phyloP scores from a whole-genome alignment of 1,284 basidiomycete genomes.

The Malassezia japonica region DNA sequence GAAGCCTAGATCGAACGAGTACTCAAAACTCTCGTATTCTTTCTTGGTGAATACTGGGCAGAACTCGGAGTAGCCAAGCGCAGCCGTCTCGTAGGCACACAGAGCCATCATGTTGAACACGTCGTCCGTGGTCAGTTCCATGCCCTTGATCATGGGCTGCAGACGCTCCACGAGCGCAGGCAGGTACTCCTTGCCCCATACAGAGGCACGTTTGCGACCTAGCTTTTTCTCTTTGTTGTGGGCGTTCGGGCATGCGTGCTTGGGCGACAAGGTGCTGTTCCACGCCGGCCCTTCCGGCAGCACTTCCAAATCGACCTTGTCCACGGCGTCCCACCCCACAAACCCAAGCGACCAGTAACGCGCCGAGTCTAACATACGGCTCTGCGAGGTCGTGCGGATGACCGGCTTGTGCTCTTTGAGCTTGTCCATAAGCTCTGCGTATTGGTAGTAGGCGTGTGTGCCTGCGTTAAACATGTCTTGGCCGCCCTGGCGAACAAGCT shows the following conservation, averaged over 20 bases:
- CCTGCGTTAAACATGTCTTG: slow-evolving; percentile 55
- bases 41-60: slow-evolving; percentile 77
- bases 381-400: slow-evolving; percentile 48
- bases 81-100: slow-evolving; percentile 40
- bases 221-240: no score
- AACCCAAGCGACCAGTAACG: slow-evolving; percentile 55
- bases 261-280: slow-evolving; percentile 70
- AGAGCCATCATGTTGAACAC: slow-evolving; percentile 47
- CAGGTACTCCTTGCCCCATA: slow-evolving; percentile 44
- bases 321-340: slow-evolving; percentile 27
- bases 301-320: slow-evolving; percentile 34
- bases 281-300: slow-evolving; percentile 27
- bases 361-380: slow-evolving; percentile 77
- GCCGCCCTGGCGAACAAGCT: slow-evolving; percentile 68
- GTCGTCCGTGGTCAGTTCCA: slow-evolving; percentile 50
- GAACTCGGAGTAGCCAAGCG: slow-evolving; percentile 52
- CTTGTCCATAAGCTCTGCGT: slow-evolving; percentile 36
- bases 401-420: slow-evolving; percentile 24
- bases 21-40: slow-evolving; percentile 70
- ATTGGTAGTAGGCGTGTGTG: slow-evolving; percentile 36
- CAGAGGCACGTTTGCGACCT: slow-evolving; percentile 41
- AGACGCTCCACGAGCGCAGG: slow-evolving; percentile 27
- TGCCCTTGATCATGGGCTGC: slow-evolving; percentile 25
- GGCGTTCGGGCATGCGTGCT: slow-evolving; percentile 55
- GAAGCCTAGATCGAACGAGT: slow-evolving; percentile 54